phyloP scores from a whole-genome alignment of 176 grass and related monocot genomes.

The Guadua angustifolia region DNA sequence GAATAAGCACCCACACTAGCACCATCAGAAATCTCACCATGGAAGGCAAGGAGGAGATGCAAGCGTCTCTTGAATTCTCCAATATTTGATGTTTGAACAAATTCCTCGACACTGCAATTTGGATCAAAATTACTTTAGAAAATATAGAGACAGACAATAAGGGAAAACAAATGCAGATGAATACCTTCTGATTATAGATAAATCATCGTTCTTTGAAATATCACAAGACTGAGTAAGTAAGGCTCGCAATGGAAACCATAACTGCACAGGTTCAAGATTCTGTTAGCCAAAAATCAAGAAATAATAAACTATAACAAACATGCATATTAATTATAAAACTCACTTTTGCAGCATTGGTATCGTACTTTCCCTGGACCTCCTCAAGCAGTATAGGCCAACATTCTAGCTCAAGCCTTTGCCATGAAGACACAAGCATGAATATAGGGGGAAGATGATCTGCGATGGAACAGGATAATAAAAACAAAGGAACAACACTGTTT shows the following conservation, averaged over 20 bases:
- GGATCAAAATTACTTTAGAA: conserved; percentile 41
- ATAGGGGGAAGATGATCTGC: conserved; percentile 73
- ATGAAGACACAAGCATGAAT: conserved; percentile 75
- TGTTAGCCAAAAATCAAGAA: conserved; percentile 25
- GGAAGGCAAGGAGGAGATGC: conserved; percentile 79
- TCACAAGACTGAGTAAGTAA: conserved; percentile 55
- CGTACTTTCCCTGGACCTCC: conserved; percentile 65
- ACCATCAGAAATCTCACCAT: conserved; percentile 71
- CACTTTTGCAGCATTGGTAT: conserved; percentile 77
- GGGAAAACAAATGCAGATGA: conserved; percentile 9
- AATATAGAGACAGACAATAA: conserved; percentile 23
- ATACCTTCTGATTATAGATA: conserved; percentile 71
- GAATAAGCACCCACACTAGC: conserved; percentile 57
- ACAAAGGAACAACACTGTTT: background rate
- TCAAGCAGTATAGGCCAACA: conserved; percentile 75
- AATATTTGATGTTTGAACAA: conserved; percentile 83
- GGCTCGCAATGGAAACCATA: conserved; percentile 87
- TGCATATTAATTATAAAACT: conserved; percentile 27
- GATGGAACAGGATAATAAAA: conserved; percentile 9
- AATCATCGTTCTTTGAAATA: conserved; percentile 50
- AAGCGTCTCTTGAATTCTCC: conserved; percentile 93
- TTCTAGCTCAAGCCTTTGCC: conserved; percentile 91
- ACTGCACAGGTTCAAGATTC: conserved; percentile 47
- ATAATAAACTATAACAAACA: conserved; percentile 28
- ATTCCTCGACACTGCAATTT: conserved; percentile 84